Percentiles rank a stretch among this genome's conserved stretches.
Conservation (phyloP, 2,329 filamentous ascomycete species). For the Pseudogymnoascus sp. region DNA sequence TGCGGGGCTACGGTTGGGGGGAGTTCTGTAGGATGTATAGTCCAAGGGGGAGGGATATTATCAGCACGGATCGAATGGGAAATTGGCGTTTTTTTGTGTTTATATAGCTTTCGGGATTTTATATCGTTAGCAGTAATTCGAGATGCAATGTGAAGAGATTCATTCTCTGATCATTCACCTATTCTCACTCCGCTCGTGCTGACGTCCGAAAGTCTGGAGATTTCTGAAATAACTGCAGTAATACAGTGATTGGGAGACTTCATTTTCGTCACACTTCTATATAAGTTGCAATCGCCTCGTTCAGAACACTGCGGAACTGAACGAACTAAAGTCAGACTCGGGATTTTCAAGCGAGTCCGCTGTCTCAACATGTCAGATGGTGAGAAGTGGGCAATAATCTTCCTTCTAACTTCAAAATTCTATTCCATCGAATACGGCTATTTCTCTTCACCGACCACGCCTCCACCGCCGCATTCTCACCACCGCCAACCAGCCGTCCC, state of each 20-base stretch:
- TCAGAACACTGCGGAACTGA: no score
- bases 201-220: not conserved
- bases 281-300: no score
- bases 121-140: not conserved
- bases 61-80: not conserved
- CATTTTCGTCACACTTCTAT: no score
- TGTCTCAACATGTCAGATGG: no score
- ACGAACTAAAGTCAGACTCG: no score
- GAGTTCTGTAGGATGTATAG: not conserved
- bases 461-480: not conserved
- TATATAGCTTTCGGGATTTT: not conserved
- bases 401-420: no score
- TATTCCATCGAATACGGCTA: no score
- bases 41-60: not conserved
- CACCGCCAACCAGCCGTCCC: not conserved
- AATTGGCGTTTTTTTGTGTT: not conserved
- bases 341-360: no score
- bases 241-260: no score
- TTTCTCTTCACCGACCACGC: no score
- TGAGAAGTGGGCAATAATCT: no score
- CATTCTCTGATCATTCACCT: not conserved
- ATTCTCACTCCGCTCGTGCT: not conserved
- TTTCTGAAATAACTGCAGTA: not conserved
- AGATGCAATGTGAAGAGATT: not conserved
- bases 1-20: conserved; percentile 1